Conservation (phyloP, 805 yeast species). For the Candida incommunis region DNA sequence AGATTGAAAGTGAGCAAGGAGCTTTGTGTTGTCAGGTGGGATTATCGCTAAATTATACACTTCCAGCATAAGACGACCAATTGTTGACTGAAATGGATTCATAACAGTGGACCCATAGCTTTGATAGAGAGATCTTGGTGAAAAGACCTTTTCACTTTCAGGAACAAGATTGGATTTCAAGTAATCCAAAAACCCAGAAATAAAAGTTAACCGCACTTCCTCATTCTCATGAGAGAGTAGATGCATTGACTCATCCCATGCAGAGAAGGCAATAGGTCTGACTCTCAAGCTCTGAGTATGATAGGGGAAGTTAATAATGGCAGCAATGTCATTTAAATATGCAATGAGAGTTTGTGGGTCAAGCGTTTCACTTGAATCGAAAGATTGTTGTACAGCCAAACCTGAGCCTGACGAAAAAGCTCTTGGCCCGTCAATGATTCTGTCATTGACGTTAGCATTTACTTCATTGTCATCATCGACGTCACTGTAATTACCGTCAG, state of each 20-base stretch:
- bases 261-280: slow-evolving; percentile 8
- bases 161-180: slow-evolving; percentile 4
- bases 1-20: background rate
- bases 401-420: background rate
- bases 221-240: slow-evolving; percentile 12
- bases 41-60: slow-evolving; percentile 3
- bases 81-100: slow-evolving; percentile 1
- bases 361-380: background rate
- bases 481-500: background rate
- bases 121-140: background rate
- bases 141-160: background rate
- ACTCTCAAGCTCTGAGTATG: background rate
- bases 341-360: background rate
- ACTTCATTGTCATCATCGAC: slow-evolving; percentile 1
- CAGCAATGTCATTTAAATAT: background rate
- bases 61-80: slow-evolving; percentile 6
- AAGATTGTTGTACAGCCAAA: background rate
- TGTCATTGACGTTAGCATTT: background rate
- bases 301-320: background rate
- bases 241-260: slow-evolving; percentile 21
- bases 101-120: background rate
- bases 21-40: slow-evolving; percentile 2
- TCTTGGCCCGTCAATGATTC: no score
- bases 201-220: slow-evolving; percentile 13
- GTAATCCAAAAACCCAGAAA: slow-evolving; percentile 12